phyloP scores from a whole-genome alignment of 495 filamentous ascomycete genomes.

The Lasiosphaeria hispida region DNA sequence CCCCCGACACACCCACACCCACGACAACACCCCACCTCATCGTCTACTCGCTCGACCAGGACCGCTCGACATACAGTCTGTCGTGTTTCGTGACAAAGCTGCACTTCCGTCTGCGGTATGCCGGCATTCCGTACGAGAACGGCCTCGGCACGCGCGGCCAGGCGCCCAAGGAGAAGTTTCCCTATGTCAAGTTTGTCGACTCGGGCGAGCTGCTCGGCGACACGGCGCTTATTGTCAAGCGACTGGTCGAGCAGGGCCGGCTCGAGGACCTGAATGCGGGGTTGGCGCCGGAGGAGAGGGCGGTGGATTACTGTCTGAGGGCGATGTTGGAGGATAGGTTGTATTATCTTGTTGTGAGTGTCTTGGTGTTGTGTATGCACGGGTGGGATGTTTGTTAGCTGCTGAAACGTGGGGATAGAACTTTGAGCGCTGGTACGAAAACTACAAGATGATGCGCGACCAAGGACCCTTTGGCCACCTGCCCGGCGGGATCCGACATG shows the following conservation, averaged over 20 bases:
- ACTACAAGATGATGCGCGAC: constrained; percentile 53
- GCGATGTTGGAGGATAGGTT: constrained; percentile 55
- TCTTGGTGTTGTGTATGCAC: too few relatives aligned
- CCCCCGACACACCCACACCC: too few relatives aligned
- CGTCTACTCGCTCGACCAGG: constrained; percentile 18
- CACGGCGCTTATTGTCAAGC: constrained; percentile 46
- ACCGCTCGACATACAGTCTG: constrained; percentile 40
- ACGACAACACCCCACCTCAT: constrained; percentile 12
- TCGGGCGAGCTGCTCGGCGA: constrained; percentile 34
- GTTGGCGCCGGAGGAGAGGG: constrained; percentile 29
- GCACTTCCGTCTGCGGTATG: constrained; percentile 54
- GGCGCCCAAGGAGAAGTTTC: constrained; percentile 53
- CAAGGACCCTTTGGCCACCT: constrained; percentile 37
- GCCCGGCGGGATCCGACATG: constrained; percentile 46
- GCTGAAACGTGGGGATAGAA: constrained; percentile 18
- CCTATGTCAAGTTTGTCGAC: constrained; percentile 40
- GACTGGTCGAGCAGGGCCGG: constrained; percentile 36
- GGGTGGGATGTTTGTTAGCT: neutral
- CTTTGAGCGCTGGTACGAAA: constrained; percentile 48
- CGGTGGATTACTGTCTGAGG: constrained; percentile 42
- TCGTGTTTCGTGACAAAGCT: constrained; percentile 58
- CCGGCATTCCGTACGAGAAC: constrained; percentile 40
- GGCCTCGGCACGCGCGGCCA: constrained; percentile 36
- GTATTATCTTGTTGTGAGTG: constrained; percentile 51
- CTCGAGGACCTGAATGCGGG: constrained; percentile 41